Evolutionary conservation across 1,284 basidiomycete genomes (phyloP).

Genomic region (Crucibulum parvulum): DNA sequence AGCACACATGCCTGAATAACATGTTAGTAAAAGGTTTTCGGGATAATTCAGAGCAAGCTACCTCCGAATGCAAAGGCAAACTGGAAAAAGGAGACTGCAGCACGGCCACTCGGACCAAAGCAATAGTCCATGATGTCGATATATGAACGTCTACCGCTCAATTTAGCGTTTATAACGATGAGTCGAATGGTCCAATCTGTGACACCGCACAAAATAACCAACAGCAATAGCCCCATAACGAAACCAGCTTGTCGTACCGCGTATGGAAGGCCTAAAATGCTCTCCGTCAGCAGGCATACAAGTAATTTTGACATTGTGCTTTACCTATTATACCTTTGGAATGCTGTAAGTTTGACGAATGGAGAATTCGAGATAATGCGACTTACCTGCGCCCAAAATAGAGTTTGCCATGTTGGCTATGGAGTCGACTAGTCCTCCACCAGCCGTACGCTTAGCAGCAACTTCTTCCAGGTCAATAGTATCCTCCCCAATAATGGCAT

Average conservation of each 20-base stretch:
- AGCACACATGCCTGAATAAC: conserved; percentile 84
- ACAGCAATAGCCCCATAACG: conserved; percentile 83
- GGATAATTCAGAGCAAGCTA: conserved; percentile 38
- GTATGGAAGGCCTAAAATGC: conserved; percentile 80
- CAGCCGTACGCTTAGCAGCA: conserved; percentile 68
- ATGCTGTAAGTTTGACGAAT: neutral
- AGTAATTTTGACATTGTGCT: too few species aligned
- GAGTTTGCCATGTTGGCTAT: conserved; percentile 97
- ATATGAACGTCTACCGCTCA: conserved; percentile 92
- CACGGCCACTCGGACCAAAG: conserved; percentile 88
- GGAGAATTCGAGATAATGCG: conserved; percentile 5
- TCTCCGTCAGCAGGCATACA: neutral
- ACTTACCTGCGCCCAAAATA: conserved; percentile 90
- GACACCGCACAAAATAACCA: conserved; percentile 82
- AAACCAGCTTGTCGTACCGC: conserved; percentile 94
- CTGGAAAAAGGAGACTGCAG: conserved; percentile 97
- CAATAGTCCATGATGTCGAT: conserved; percentile 97
- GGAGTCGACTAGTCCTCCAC: conserved; percentile 84
- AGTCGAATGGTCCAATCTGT: conserved; percentile 99
- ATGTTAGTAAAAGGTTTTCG: conserved; percentile 4
- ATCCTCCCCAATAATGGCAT: conserved; percentile 31
- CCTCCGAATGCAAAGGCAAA: conserved; percentile 98
- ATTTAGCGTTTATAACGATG: conserved; percentile 94
- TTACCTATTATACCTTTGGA: conserved; percentile 82
- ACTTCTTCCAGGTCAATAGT: conserved; percentile 71